A percentile compares a stretch with the other conserved stretches of the same genome.
These are phyloP conservation scores for Clonostachys chloroleuca DNA, from an alignment of 2,329 filamentous ascomycete genomes.

Conservation along the genomic window DNA sequence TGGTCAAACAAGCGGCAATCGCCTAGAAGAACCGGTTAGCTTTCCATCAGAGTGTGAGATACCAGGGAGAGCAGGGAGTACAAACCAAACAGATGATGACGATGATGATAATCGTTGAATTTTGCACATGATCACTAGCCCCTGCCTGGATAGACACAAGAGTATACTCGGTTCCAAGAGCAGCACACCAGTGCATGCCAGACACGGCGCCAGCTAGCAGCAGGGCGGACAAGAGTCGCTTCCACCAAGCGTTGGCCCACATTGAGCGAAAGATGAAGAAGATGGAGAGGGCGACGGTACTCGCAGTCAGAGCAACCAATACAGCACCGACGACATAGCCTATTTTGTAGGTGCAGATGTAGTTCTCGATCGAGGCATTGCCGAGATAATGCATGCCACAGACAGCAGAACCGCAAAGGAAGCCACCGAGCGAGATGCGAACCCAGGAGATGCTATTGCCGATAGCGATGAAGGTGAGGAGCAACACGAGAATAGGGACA, in stretches of 20 bases:
- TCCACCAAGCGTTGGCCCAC: slow-evolving; percentile 82
- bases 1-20: slow-evolving; percentile 54
- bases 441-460: slow-evolving; percentile 56
- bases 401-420: slow-evolving; percentile 69
- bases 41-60: too few species aligned
- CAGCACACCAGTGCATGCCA: slow-evolving; percentile 84
- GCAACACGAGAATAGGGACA: slow-evolving; percentile 70
- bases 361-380: slow-evolving; percentile 77
- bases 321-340: slow-evolving; percentile 63
- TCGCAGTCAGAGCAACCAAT: slow-evolving; percentile 69
- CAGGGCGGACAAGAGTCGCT: slow-evolving; percentile 60
- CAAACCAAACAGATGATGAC: slow-evolving; percentile 68
- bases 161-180: slow-evolving; percentile 65
- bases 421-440: slow-evolving; percentile 58
- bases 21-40: slow-evolving; percentile 33
- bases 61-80: slow-evolving; percentile 2
- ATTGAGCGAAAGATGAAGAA: slow-evolving; percentile 75
- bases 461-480: slow-evolving; percentile 68
- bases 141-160: slow-evolving; percentile 33
- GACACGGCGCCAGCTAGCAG: slow-evolving; percentile 71
- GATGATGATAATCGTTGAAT: slow-evolving; percentile 56
- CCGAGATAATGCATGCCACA: slow-evolving; percentile 86
- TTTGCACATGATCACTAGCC: slow-evolving; percentile 43
- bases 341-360: slow-evolving; percentile 56
- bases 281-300: slow-evolving; percentile 62